Percentiles rank a stretch among this genome's conserved stretches.
Evolutionary conservation across 257 asterid species (phyloP).

Genomic region (Solanum bukasovii): DNA sequence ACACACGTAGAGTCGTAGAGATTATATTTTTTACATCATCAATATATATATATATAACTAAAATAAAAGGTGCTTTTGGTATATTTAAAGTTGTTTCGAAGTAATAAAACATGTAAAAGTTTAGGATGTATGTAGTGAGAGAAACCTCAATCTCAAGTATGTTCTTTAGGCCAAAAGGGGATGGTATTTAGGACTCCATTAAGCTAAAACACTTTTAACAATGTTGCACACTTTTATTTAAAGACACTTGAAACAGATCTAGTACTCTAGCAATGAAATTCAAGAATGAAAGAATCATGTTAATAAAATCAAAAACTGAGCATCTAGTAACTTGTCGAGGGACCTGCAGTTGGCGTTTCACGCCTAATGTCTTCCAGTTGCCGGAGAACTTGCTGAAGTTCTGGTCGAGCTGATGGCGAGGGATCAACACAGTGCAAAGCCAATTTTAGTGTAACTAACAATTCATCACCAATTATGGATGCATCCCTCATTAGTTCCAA

Average conservation of each 20-base stretch:
- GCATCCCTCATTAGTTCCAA: constrained; percentile 88
- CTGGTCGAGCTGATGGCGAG: constrained; percentile 70
- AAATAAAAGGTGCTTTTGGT: not conserved
- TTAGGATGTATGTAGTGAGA: not conserved
- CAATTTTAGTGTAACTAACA: constrained; percentile 62
- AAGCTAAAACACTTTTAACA: not conserved
- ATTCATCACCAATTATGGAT: constrained; percentile 72
- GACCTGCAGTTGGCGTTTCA: constrained; percentile 21
- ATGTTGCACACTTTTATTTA: not conserved
- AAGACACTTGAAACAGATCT: not conserved
- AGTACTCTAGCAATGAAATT: not conserved
- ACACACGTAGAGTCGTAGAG: no score
- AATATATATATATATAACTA: no score
- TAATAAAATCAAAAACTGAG: not conserved
- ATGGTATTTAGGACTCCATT: not conserved
- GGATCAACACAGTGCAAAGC: constrained; percentile 97
- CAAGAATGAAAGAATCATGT: constrained; percentile 74
- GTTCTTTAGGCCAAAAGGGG: not conserved
- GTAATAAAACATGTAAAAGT: not conserved
- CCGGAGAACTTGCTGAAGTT: constrained; percentile 52
- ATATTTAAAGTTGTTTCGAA: not conserved
- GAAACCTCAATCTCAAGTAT: not conserved
- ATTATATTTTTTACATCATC: no score
- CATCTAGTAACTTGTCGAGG: constrained; percentile 15
- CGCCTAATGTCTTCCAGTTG: constrained; percentile 83